Base-by-base conservation (phyloP, 768 basidiomycete species). In the Mrakia hoshinonis region DNA sequence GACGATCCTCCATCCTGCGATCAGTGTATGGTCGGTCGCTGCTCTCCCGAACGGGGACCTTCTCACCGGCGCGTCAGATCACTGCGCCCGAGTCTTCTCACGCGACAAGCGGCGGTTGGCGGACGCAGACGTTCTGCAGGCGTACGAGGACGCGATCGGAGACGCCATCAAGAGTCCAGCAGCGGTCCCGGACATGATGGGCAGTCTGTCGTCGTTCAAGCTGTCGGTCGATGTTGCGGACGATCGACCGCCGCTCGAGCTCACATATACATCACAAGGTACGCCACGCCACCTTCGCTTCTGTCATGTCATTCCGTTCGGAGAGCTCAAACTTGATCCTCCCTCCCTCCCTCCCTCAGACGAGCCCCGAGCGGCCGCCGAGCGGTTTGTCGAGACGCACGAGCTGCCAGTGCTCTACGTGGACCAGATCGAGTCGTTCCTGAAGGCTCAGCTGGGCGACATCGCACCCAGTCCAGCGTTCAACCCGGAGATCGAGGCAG, bases 21-120 rank as follows among this genome's bases (percentile, higher is more conserved):
- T 79, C 49, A 76, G 76, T 10, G 79, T 79, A 24, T 79, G 79
- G 79, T 74, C 77, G 13, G 76, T 76, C 12, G 68, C 73, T n/a
- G 69, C 64, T 6, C 47, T 79, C 6, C 75, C 77, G 4, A 77
- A 78, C 48, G 76, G 77, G 4, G 79, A 79, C 69, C 65, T 79
- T 39, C 69, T 79, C 4, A 76, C 79, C 0, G 79, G 76, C 12
- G 76, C 78, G 31, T 77, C 76, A 4, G 79, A 79, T 61, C 73
- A 75, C 18, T 26, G 46, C 3, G 73, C 76, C 1, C 60, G 79
- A 26, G 64, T 77, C 20, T 79, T 77, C 76, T 74, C 78, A 10
- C 72, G 46, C 38, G 70, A 73, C 18, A 20, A 58, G 47, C 43
- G 43, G 12, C 54, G 77, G 38, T 36, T 67, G 31, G 76, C 77